Percentiles rank a stretch among this genome's conserved stretches.
phyloP scores from a whole-genome alignment of 2,329 filamentous ascomycete species.

The Trichoderma breve region DNA sequence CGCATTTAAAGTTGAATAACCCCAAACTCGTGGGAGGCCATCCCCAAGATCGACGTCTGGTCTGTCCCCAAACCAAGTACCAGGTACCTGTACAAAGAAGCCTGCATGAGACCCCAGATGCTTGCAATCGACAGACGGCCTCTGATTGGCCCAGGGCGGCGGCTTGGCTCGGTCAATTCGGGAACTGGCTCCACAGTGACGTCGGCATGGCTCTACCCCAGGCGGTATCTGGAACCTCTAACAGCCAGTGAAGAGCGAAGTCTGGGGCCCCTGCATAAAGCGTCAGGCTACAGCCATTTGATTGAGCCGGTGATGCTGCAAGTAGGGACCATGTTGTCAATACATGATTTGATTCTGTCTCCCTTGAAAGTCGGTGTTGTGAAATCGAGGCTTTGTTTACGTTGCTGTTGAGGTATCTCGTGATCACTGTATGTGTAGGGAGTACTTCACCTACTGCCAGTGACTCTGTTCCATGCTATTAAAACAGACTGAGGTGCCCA shows the following conservation, averaged over 20 bases:
- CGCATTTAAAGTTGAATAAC: not conserved
- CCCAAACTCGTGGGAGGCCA: not conserved
- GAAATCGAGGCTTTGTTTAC: not conserved
- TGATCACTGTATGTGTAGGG: not conserved
- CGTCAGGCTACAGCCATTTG: not conserved
- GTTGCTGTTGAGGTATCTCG: not conserved
- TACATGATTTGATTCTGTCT: not conserved
- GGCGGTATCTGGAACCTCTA: not conserved
- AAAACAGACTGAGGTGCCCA: not conserved
- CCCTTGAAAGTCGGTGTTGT: not conserved
- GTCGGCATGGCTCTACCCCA: slow-evolving; percentile 11
- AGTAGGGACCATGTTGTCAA: not conserved
- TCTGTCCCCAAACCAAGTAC: not conserved
- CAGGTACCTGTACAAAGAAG: not conserved
- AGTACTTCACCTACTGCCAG: too few species aligned
- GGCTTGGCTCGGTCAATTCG: slow-evolving; percentile 19
- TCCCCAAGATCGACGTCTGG: not conserved
- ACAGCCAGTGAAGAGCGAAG: not conserved
- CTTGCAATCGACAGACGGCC: not conserved
- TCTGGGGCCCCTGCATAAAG: slow-evolving; percentile 9
- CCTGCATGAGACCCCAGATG: not conserved
- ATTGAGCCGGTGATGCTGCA: not conserved
- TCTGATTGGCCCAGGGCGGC: not conserved
- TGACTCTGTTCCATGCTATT: not conserved
- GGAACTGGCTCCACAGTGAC: not conserved